Evolutionary conservation across 306 rosid genomes (phyloP), one percentile per base, ranked within the genome.

Genomic region (Ormosia emarginata): DNA sequence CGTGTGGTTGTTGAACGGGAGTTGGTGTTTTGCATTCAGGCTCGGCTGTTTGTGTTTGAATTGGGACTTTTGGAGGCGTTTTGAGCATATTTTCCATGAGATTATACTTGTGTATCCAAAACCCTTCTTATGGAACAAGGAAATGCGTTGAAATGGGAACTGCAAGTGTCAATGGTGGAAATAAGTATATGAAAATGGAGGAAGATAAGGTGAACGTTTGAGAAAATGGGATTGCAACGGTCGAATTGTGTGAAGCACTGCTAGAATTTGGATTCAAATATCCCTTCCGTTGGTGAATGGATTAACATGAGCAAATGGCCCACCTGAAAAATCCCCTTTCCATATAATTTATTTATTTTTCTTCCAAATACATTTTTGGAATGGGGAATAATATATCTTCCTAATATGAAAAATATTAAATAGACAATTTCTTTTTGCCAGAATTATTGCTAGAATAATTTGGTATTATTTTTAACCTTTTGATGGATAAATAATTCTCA

Each of bases 21-120:
- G 83, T 50, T 55, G 92, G 91, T 14, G 92, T 84, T 82, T 73
- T 81, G 82, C 85, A 85, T 33, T 91, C 88, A 32, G 79, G 29
- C 0, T 71, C 75, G 0, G 56, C 0, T 18, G 41, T 37, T 67
- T 69, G 83, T 0, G 86, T n/a, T 74, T 85, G 86, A 69, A 73
- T 55, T 39, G 92, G 88, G 15, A 69, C 64, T 74, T 78, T 71
- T 30, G 82, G 80, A 63, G 83, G 88, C 8, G 81, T 50, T 55
- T 73, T 78, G 10, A 75, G 81, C 78, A 53, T 33, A 68, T 52
- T 87, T 83, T 91, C 96, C 93, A 89, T 92, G 10, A 39, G 44
- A 62, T 18, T 39, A 1, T 46, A 6, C 15, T n/a, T n/a, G n/a
- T n/a, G n/a, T n/a, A 5, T 58, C 63, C 71, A 71, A 11, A 43